Percentiles rank a stretch among this genome's conserved stretches.
Evolutionary conservation across 2,329 filamentous ascomycete species (phyloP).

Genomic region (Colletotrichum cereale): DNA sequence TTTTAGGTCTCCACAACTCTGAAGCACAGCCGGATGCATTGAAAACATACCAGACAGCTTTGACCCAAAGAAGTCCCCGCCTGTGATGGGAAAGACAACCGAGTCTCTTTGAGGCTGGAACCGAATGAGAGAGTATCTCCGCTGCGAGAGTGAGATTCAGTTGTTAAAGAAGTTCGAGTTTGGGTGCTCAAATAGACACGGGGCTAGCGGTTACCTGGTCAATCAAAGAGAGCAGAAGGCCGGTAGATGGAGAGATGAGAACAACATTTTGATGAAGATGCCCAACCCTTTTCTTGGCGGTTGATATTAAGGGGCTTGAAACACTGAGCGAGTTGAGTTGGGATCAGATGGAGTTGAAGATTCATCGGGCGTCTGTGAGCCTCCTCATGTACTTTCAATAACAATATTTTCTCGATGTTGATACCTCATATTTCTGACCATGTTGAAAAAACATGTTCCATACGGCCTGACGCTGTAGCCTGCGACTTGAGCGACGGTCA

Average conservation of each 20-base stretch:
- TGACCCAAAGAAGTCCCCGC: not conserved
- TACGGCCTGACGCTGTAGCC: not conserved
- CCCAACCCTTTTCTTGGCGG: not conserved
- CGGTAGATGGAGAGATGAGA: not conserved
- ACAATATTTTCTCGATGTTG: not conserved
- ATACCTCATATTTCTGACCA: not conserved
- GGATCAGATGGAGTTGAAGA: not conserved
- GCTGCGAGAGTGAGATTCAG: not conserved
- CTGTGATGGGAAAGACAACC: constrained; percentile 1
- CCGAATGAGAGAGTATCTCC: constrained; percentile 3
- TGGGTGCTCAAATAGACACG: not conserved
- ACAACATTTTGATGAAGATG: not conserved
- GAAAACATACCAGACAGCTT: not conserved
- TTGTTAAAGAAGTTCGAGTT: not conserved
- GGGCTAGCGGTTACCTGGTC: not conserved
- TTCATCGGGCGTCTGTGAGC: not conserved
- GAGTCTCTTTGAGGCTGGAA: not conserved
- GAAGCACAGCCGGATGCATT: not conserved
- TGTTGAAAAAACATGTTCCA: too few relatives aligned
- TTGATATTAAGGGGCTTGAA: too few relatives aligned
- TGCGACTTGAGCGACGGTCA: not conserved
- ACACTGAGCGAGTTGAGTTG: not conserved
- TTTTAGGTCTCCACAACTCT: rapidly evolving
- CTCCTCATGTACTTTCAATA: not conserved
- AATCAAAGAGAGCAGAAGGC: not conserved